Evolutionary conservation across 805 yeast genomes (phyloP).

Genomic region (Metschnikowia picachoensis): DNA sequence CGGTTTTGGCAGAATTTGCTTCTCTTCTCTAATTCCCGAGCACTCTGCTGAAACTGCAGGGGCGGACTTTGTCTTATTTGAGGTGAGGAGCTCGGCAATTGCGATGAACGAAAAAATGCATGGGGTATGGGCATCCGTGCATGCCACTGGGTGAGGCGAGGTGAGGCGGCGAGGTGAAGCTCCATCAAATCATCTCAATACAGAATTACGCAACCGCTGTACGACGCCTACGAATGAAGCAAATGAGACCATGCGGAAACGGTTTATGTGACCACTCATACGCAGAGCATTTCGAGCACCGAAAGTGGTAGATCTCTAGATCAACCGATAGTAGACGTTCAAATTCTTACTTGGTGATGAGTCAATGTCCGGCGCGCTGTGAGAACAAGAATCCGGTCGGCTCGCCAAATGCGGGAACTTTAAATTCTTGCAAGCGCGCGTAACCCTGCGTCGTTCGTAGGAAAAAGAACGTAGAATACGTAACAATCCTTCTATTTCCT

Average conservation of each 20-base stretch:
- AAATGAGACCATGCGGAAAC: too few relatives aligned
- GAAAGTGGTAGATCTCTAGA: too few relatives aligned
- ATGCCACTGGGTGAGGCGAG: background rate
- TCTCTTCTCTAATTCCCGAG: background rate
- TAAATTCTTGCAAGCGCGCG: background rate
- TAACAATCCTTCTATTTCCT: background rate
- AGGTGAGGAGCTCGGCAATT: background rate
- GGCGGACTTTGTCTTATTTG: background rate
- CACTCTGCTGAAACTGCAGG: constrained; percentile 1
- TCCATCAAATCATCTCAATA: too few relatives aligned
- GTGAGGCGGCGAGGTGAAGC: too few relatives aligned
- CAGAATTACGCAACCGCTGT: too few relatives aligned
- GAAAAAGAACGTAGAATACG: background rate
- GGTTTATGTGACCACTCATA: too few relatives aligned
- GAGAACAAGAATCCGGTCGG: background rate
- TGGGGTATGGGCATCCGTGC: background rate
- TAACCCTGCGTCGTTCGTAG: background rate
- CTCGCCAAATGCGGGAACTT: background rate
- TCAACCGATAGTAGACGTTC: too few relatives aligned
- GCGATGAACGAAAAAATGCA: background rate
- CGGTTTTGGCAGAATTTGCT: constrained; percentile 1
- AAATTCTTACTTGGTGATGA: too few relatives aligned
- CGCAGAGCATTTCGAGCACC: too few relatives aligned
- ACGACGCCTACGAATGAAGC: too few relatives aligned
- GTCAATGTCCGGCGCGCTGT: background rate